Percentiles rank a stretch among this genome's conserved stretches.
Conservation (phyloP, 2,329 filamentous ascomycete species). For the Ophiostoma quercus region DNA sequence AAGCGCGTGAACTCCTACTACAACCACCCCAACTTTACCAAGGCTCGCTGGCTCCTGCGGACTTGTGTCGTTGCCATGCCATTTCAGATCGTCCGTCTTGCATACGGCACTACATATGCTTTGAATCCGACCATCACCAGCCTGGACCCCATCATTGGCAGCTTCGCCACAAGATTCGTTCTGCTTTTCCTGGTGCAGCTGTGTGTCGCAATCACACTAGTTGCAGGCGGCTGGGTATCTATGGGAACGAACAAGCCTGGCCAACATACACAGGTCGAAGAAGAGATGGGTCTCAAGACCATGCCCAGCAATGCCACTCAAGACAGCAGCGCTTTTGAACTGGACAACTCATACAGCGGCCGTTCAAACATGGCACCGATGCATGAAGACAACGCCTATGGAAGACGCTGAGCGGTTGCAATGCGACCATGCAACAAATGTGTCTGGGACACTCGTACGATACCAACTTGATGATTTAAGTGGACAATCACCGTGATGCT, state of each 20-base stretch:
- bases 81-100: constrained; percentile 28
- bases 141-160: constrained; percentile 29
- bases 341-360: neutral
- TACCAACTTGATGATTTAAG: neutral
- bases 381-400: neutral
- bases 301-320: neutral
- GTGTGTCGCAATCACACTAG: neutral
- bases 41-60: constrained; percentile 27
- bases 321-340: neutral
- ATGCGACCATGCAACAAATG: neutral
- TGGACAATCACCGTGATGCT: neutral
- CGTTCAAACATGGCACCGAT: neutral
- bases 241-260: neutral
- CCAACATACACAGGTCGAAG: neutral
- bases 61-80: constrained; percentile 25
- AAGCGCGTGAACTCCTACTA: constrained; percentile 21
- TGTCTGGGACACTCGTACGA: constrained; percentile 1
- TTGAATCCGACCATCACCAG: constrained; percentile 24
- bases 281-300: neutral
- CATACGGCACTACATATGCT: constrained; percentile 30
- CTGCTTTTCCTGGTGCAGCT: constrained; percentile 16
- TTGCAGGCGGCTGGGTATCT: neutral
- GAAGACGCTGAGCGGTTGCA: neutral
- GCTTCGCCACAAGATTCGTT: constrained; percentile 28
- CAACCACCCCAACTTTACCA: constrained; percentile 25